phyloP scores from a whole-genome alignment of 345 rosid species.

The Xanthoceras sorbifolium region DNA sequence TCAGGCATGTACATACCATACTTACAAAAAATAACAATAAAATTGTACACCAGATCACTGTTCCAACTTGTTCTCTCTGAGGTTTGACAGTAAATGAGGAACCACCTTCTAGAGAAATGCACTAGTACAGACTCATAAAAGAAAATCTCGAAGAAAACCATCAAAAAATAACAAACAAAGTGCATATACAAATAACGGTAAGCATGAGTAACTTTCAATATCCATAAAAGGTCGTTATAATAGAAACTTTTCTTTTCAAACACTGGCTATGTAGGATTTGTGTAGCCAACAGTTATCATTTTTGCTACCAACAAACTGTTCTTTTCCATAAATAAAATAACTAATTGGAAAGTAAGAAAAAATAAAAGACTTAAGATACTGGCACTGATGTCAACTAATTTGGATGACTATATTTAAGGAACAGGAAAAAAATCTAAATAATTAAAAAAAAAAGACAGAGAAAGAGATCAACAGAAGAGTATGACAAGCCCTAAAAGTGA shows the following conservation, averaged over 20 bases:
- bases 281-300: neutral
- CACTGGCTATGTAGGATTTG: neutral
- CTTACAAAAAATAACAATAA: neutral
- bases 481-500: neutral
- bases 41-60: neutral
- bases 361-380: neutral
- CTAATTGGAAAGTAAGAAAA: too few relatives aligned
- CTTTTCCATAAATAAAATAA: neutral
- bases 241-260: neutral
- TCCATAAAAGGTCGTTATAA: neutral
- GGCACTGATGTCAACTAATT: neutral
- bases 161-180: neutral
- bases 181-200: neutral
- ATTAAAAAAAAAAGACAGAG: neutral
- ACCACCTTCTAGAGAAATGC: neutral
- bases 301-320: neutral
- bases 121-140: neutral
- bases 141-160: neutral
- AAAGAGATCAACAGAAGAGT: neutral
- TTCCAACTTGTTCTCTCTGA: neutral
- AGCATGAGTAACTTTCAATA: neutral
- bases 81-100: neutral
- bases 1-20: neutral
- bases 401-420: neutral
- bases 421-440: neutral